Conservation (phyloP, 345 rosid genomes). For the Crucihimalaya himalaica region DNA sequence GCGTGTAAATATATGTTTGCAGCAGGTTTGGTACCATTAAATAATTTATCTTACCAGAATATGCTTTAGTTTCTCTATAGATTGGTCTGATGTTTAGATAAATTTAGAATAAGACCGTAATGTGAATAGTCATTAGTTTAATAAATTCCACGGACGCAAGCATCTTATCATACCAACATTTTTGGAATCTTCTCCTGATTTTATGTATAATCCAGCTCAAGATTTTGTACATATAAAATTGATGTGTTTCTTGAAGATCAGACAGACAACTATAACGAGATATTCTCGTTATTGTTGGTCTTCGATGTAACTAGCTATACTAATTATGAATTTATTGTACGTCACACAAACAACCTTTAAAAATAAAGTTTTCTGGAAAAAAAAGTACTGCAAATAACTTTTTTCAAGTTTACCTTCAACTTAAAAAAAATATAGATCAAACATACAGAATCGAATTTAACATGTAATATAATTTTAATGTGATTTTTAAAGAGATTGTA, state of each 20-base stretch:
- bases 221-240: background rate
- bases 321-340: background rate
- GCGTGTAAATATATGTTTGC: background rate
- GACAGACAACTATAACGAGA: conserved; percentile 11
- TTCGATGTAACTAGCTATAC: background rate
- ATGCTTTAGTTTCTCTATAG: background rate
- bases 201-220: conserved; percentile 1
- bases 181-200: conserved; percentile 23
- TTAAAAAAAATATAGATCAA: no score
- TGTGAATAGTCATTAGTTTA: conserved; percentile 1
- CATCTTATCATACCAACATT: conserved; percentile 5
- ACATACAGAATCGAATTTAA: no score
- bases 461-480: no score
- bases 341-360: background rate
- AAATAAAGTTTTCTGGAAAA: no score
- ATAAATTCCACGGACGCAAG: conserved; percentile 9
- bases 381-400: no score
- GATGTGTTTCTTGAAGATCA: conserved; percentile 17
- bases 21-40: conserved; percentile 10
- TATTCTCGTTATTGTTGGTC: conserved; percentile 4
- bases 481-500: no score
- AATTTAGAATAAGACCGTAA: conserved; percentile 7
- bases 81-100: background rate
- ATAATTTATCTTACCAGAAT: background rate
- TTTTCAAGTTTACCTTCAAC: no score